Conservation (phyloP, 1,284 basidiomycete species). For the Amylostereum areolatum region DNA sequence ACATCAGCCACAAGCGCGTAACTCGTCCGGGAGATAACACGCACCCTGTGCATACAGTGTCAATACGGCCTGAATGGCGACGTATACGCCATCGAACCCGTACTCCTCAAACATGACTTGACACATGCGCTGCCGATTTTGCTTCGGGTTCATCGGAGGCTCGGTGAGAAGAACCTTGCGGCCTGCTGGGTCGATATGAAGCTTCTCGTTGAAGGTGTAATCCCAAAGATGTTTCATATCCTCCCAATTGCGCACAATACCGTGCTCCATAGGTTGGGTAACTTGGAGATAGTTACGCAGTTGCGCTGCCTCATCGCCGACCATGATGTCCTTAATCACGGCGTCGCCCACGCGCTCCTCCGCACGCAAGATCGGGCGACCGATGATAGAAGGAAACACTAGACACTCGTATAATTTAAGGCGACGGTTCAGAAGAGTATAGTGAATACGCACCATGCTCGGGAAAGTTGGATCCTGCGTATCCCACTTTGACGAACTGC, state of each 20-base stretch:
- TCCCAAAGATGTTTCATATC: constrained; percentile 99
- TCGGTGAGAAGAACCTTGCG: constrained; percentile 94
- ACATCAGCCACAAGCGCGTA: neutral
- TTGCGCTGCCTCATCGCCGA: constrained; percentile 93
- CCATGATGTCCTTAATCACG: constrained; percentile 94
- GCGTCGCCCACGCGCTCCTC: constrained; percentile 88
- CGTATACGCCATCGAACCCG: constrained; percentile 93
- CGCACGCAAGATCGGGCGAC: constrained; percentile 93
- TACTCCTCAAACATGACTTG: constrained; percentile 99
- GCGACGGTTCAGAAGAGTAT: neutral
- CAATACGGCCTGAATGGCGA: constrained; percentile 97
- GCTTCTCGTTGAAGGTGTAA: constrained; percentile 97
- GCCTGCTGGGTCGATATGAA: constrained; percentile 83
- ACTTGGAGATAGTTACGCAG: constrained; percentile 95
- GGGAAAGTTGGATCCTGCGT: constrained; percentile 97
- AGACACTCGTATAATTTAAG: constrained; percentile 2
- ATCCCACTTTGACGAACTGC: constrained; percentile 98
- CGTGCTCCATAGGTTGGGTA: constrained; percentile 98
- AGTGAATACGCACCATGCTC: constrained; percentile 70
- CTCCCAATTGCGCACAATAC: constrained; percentile 98
- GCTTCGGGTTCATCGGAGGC: constrained; percentile 99
- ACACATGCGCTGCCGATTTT: constrained; percentile 90
- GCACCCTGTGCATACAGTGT: constrained; percentile 96
- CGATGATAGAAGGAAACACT: constrained; percentile 97
- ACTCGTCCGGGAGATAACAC: constrained; percentile 22